A percentile compares a stretch with the other conserved stretches of the same genome.
Evolutionary conservation across 2,329 filamentous ascomycete species (phyloP).

Genomic region (Xylariaceae sp.): DNA sequence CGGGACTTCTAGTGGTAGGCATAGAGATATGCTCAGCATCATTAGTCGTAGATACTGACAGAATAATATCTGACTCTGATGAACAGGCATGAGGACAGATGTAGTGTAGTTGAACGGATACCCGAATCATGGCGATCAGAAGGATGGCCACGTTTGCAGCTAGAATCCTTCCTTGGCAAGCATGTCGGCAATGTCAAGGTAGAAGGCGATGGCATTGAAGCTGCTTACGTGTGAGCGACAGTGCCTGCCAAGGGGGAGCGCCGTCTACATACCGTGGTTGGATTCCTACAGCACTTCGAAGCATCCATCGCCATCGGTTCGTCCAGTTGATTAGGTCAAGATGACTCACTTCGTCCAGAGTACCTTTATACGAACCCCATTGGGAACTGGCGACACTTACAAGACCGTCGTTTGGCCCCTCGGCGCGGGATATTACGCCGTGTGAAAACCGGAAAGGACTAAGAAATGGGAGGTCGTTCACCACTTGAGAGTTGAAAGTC

Average conservation of each 20-base stretch:
- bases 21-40: too few relatives aligned
- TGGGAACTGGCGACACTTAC: slow-evolving; percentile 59
- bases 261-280: slow-evolving; percentile 43
- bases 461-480: slow-evolving; percentile 51
- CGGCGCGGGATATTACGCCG: slow-evolving; percentile 42
- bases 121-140: background rate
- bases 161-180: slow-evolving; percentile 59
- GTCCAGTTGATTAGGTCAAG: slow-evolving; percentile 65
- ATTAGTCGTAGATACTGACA: background rate
- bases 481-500: slow-evolving; percentile 22
- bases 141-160: background rate
- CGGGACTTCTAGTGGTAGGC: too few relatives aligned
- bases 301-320: slow-evolving; percentile 52
- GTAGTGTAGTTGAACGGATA: too few relatives aligned
- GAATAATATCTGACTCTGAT: background rate
- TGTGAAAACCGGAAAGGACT: slow-evolving; percentile 58
- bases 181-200: slow-evolving; percentile 63
- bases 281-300: slow-evolving; percentile 50
- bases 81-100: background rate
- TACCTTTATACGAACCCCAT: slow-evolving; percentile 62
- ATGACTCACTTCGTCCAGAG: slow-evolving; percentile 56
- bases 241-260: background rate
- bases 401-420: slow-evolving; percentile 62
- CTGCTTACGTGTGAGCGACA: slow-evolving; percentile 31
- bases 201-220: slow-evolving; percentile 64